These are phyloP conservation scores for Huntiella savannae DNA, from an alignment of 2,329 filamentous ascomycete genomes.

Conservation along the genomic window DNA sequence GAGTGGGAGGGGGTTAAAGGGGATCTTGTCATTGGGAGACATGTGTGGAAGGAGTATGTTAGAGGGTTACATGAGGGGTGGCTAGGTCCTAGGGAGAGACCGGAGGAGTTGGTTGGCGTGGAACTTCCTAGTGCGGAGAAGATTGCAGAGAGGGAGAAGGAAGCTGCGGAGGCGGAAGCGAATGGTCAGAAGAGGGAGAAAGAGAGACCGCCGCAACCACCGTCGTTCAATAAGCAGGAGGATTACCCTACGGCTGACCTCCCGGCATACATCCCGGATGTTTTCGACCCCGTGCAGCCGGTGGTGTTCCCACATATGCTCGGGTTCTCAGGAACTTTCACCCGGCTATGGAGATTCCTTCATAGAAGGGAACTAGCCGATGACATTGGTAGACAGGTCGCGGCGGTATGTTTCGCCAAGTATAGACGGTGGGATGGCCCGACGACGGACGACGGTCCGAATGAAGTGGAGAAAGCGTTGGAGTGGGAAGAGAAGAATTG, in stretches of 20 bases:
- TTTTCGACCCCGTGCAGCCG: slow-evolving; percentile 53
- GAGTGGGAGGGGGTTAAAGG: slow-evolving; percentile 59
- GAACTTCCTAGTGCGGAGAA: slow-evolving; percentile 9
- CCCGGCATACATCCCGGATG: slow-evolving; percentile 45
- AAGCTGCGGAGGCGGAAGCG: slow-evolving; percentile 17
- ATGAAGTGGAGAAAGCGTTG: slow-evolving; percentile 47
- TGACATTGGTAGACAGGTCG: slow-evolving; percentile 69
- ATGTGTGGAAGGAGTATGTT: slow-evolving; percentile 96
- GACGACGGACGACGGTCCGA: slow-evolving; percentile 15
- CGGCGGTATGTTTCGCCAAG: slow-evolving; percentile 53
- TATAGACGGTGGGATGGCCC: slow-evolving; percentile 17
- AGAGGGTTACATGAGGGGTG: slow-evolving; percentile 89
- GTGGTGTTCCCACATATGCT: slow-evolving; percentile 77
- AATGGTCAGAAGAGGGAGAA: slow-evolving; percentile 28
- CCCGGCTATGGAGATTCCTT: slow-evolving; percentile 71
- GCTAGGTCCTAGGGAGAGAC: slow-evolving; percentile 64
- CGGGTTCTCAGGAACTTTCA: slow-evolving; percentile 78
- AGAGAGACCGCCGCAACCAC: slow-evolving; percentile 40
- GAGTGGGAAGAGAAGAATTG: slow-evolving; percentile 59
- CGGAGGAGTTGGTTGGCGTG: slow-evolving; percentile 21
- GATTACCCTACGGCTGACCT: slow-evolving; percentile 51
- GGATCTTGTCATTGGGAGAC: slow-evolving; percentile 73
- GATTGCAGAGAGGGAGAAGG: slow-evolving; percentile 13
- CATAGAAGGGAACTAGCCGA: slow-evolving; percentile 74
- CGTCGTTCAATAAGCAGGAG: slow-evolving; percentile 52